These are phyloP conservation scores for Melaleuca alternifolia DNA, from an alignment of 345 rosid genomes.

Conservation along the genomic window DNA sequence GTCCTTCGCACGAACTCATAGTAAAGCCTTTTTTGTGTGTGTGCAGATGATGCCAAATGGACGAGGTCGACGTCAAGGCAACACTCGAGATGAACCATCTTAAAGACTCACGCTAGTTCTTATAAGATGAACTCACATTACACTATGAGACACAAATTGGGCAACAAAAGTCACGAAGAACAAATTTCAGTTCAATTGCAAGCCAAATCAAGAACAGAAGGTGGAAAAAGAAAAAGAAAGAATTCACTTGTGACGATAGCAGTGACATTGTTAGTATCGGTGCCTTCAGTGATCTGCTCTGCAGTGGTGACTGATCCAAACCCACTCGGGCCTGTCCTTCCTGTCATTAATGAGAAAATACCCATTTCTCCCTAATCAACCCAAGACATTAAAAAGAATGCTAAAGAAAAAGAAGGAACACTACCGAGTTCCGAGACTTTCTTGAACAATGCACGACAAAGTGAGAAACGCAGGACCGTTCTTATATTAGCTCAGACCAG, in stretches of 20 bases:
- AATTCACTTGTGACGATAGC: constrained; percentile 63
- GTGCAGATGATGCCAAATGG: not conserved
- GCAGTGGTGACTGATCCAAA: constrained; percentile 90
- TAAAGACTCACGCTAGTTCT: not conserved
- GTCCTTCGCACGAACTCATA: too few relatives aligned
- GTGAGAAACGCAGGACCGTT: not conserved
- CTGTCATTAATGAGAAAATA: constrained; percentile 47
- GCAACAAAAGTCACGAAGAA: not conserved
- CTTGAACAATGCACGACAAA: not conserved
- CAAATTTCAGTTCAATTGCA: not conserved
- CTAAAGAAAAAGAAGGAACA: not conserved
- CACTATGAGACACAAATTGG: not conserved
- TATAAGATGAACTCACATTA: not conserved
- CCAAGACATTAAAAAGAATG: not conserved
- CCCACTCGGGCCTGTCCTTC: constrained; percentile 68
- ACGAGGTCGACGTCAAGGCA: not conserved
- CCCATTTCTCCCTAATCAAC: constrained; percentile 17
- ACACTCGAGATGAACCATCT: not conserved
- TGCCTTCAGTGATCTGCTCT: constrained; percentile 56
- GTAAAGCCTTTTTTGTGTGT: too few relatives aligned
- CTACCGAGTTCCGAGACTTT: not conserved
- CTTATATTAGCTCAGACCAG: not conserved
- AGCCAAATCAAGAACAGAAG: not conserved
- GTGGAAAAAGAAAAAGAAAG: not conserved
- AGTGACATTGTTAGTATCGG: constrained; percentile 58